Base-by-base conservation (phyloP, 257 asterid genomes). In the Plectranthus barbatus region DNA sequence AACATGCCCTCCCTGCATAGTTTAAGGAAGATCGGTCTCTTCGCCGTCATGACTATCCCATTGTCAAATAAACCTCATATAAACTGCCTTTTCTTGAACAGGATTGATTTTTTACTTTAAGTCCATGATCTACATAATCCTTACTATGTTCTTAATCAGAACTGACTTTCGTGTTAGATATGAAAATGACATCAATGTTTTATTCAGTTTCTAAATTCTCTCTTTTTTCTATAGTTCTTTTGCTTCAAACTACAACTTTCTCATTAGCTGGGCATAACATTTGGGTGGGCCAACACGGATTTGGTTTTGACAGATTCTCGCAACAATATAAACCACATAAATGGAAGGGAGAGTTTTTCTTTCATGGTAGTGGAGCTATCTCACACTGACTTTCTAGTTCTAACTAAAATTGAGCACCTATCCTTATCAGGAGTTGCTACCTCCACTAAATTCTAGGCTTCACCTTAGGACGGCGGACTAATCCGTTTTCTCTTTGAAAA, bases 341-440 rank as follows among this genome's bases (percentile, higher is more conserved):
- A n/a, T n/a, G n/a, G n/a, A n/a, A 24, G 14, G 41, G 53, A 37
- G 50, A 64, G 59, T 52, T 46, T 45, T 12, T 36, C 58, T 37
- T 62, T 39, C 49, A 59, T 24, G 24, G 57, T 31, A 31, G 1
- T 31, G 36, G 47, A 41, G 46, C 31, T 36, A 52, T 44, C 50
- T 40, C 69, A 59, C 21, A 1, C 20, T 14, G 41, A 34, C 67
- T 72, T 72, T 31, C 31, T 2, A 1, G 31, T 26, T 66, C 33
- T 39, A 12, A 23, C 24, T 40, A 29, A 36, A 3, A 71, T 40
- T 7, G 20, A 37, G 60, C 62, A 66, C 60, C 40, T 41, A 68
- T 75, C 73, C 62, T 48, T 75, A 65, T 75, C 73, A 53, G 15
- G 63, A 65, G 59, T 34, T 60, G 73, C 55, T 9, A 60, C 44